A percentile compares a stretch with the other conserved stretches of the same genome.
Conservation (phyloP, 2,329 filamentous ascomycete species). For the Exophiala alcalophila region DNA sequence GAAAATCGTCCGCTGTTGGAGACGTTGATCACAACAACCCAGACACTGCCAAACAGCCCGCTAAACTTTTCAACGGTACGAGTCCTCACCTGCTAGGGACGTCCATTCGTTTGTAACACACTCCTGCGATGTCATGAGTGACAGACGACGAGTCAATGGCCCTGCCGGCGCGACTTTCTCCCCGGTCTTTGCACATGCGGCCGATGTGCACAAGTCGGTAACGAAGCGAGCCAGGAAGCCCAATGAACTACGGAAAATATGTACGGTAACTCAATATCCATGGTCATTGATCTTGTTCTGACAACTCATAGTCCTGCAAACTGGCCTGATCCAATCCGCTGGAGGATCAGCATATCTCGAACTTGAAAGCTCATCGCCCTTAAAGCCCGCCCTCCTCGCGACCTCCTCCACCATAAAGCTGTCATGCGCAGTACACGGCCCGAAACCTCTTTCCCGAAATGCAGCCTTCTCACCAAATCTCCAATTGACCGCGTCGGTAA, state of each 20-base stretch:
- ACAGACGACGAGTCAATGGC: conserved; percentile 86
- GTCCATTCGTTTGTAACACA: conserved; percentile 20
- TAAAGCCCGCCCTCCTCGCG: conserved; percentile 44
- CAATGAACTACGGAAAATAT: conserved; percentile 79
- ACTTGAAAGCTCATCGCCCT: conserved; percentile 49
- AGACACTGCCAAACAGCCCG: too few species aligned
- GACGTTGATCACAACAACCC: not conserved
- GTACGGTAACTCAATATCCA: conserved; percentile 52
- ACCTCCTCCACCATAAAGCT: conserved; percentile 75
- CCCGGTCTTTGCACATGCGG: conserved; percentile 62
- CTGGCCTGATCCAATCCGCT: conserved; percentile 86
- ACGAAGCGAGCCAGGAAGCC: conserved; percentile 60
- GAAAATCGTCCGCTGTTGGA: too few species aligned
- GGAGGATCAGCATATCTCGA: conserved; percentile 76
- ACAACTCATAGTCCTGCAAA: conserved; percentile 68
- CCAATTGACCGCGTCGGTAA: conserved; percentile 87
- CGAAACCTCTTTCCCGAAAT: conserved; percentile 82
- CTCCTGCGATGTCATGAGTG: conserved; percentile 58
- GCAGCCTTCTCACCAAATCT: conserved; percentile 90
- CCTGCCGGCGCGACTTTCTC: conserved; percentile 73
- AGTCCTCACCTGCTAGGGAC: conserved; percentile 6
- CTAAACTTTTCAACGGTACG: too few species aligned
- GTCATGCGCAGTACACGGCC: conserved; percentile 88
- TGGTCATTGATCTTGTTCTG: conserved; percentile 3
- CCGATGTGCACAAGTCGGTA: conserved; percentile 47